These are phyloP conservation scores for Cercospora brassicicola DNA, from an alignment of 2,329 filamentous ascomycete genomes.

Conservation along the genomic window DNA sequence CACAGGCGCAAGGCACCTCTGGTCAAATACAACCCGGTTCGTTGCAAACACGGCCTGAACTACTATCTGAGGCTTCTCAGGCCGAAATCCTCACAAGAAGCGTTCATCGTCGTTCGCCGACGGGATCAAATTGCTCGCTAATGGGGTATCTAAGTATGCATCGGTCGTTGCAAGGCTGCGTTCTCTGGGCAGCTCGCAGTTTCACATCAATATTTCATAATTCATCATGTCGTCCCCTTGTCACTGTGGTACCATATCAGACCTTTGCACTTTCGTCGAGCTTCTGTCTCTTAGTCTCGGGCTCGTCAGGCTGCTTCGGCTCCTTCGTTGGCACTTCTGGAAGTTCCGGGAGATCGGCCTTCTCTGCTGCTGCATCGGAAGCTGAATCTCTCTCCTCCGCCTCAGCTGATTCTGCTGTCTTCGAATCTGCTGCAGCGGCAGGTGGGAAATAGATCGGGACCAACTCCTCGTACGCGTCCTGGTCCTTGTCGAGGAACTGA, in stretches of 20 bases:
- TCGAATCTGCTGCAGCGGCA: conserved; percentile 5
- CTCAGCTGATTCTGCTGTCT: background rate
- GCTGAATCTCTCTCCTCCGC: background rate
- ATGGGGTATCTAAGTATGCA: conserved; percentile 2
- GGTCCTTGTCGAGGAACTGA: conserved; percentile 77
- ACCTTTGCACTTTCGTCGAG: conserved; percentile 23
- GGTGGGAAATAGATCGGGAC: conserved; percentile 51
- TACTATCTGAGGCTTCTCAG: background rate
- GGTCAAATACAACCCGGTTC: too few species aligned
- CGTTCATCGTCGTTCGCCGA: background rate
- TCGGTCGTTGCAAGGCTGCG: background rate
- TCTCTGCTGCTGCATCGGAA: background rate
- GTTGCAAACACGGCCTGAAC: background rate
- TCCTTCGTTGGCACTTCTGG: conserved; percentile 53
- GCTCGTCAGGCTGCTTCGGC: conserved; percentile 46
- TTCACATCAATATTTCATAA: background rate
- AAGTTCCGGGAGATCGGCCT: conserved; percentile 44
- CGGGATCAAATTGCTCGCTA: background rate
- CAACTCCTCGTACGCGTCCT: conserved; percentile 64
- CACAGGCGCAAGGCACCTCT: background rate
- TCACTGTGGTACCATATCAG: background rate
- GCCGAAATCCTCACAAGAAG: too few species aligned
- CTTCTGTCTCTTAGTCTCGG: conserved; percentile 52
- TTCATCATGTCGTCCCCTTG: background rate
- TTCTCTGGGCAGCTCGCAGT: background rate